Evolutionary conservation across 2,329 filamentous ascomycete species (phyloP).

Genomic region (Teratosphaeria viscida): DNA sequence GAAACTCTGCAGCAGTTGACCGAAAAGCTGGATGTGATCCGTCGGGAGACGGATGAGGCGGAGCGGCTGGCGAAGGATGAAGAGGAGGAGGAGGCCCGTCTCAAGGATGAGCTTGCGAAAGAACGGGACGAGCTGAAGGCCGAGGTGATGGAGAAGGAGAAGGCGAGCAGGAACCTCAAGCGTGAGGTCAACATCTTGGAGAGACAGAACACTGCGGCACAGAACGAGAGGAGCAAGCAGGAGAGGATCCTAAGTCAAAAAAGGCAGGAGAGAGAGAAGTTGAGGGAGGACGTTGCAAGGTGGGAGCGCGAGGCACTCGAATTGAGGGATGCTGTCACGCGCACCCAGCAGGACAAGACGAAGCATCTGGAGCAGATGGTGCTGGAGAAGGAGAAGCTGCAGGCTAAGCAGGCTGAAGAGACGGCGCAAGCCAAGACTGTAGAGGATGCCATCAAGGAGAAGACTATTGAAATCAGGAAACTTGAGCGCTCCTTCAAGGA

Average conservation of each 20-base stretch:
- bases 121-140: constrained; percentile 72
- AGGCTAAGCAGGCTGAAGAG: constrained; percentile 32
- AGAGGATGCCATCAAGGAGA: constrained; percentile 64
- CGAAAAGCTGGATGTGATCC: constrained; percentile 65
- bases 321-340: constrained; percentile 38
- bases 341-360: constrained; percentile 31
- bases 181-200: constrained; percentile 71
- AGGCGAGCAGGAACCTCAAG: constrained; percentile 73
- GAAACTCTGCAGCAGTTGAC: constrained; percentile 69
- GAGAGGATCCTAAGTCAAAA: constrained; percentile 63
- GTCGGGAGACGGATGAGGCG: constrained; percentile 73
- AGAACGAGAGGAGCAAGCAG: constrained; percentile 68
- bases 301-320: constrained; percentile 55
- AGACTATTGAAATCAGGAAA: constrained; percentile 59
- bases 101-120: constrained; percentile 47
- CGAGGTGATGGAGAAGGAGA: constrained; percentile 78
- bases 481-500: constrained; percentile 56
- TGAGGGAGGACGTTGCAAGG: constrained; percentile 58
- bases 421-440: constrained; percentile 46
- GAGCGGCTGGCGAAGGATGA: constrained; percentile 57
- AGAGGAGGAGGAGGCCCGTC: constrained; percentile 40
- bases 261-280: constrained; percentile 55
- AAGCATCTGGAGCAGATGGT: constrained; percentile 27
- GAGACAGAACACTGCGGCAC: constrained; percentile 67
- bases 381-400: constrained; percentile 31